Evolutionary conservation across 192 early-diverging fungal genomes (phyloP).

Genomic region (Backusella macrospora): DNA sequence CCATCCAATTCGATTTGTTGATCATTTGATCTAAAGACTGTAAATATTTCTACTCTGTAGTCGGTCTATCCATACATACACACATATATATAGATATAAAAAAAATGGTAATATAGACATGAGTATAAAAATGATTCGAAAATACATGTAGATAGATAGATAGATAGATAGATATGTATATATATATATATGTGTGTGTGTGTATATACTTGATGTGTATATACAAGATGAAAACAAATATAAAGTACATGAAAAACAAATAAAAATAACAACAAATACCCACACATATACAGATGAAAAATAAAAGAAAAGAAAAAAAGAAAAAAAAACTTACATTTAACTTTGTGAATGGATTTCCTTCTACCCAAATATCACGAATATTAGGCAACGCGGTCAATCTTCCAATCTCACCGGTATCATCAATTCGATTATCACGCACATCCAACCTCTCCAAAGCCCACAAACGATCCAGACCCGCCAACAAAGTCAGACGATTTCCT

Average conservation of each 20-base stretch:
- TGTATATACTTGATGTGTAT: not conserved
- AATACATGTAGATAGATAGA: not conserved
- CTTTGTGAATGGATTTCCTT: constrained; percentile 57
- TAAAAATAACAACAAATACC: no score
- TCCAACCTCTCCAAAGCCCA: constrained; percentile 60
- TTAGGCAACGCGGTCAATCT: constrained; percentile 50
- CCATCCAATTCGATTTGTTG: constrained; percentile 55
- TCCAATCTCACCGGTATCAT: constrained; percentile 55
- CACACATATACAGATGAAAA: no score
- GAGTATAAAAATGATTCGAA: not conserved
- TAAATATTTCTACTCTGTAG: constrained; percentile 55
- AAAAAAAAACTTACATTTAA: constrained; percentile 42
- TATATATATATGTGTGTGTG: not conserved
- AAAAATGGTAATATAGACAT: not conserved
- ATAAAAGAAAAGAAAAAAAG: no score
- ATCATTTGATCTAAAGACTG: constrained; percentile 43
- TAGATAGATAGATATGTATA: not conserved
- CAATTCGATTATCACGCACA: constrained; percentile 55
- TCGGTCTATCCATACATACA: constrained; percentile 37
- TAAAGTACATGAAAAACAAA: not conserved
- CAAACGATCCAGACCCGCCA: constrained; percentile 59
- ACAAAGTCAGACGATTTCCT: constrained; percentile 50
- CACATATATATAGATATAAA: no score
- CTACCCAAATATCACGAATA: constrained; percentile 54
- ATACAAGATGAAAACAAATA: not conserved